Percentiles rank a stretch among this genome's conserved stretches.
These are phyloP conservation scores for Cylindrotheca closterium DNA, from an alignment of 108 stramenopile genomes.

Conservation along the genomic window DNA sequence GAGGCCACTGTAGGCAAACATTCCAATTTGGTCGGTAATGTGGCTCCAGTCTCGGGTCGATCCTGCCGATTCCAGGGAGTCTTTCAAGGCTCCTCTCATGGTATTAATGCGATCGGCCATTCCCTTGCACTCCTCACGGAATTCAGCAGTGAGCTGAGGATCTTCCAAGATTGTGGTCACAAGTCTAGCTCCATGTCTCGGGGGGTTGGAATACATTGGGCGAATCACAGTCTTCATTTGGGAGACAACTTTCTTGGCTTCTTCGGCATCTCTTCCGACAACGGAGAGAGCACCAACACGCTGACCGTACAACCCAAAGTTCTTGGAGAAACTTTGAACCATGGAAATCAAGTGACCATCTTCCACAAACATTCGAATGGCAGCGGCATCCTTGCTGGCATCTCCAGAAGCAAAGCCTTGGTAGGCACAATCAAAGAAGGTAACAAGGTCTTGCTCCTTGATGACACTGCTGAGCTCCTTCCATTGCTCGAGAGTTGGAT, in stretches of 20 bases:
- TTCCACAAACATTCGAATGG: conserved; percentile 95
- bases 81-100: conserved; percentile 83
- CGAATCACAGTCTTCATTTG: conserved; percentile 97
- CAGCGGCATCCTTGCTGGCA: conserved; percentile 90
- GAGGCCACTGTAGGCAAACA: conserved; percentile 99
- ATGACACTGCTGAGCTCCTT: conserved; percentile 80
- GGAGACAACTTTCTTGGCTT: conserved; percentile 89
- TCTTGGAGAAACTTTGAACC: conserved; percentile 98
- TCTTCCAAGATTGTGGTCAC: conserved; percentile 89
- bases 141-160: conserved; percentile 77
- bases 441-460: conserved; percentile 76
- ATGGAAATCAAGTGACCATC: conserved; percentile 94
- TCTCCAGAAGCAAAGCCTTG: conserved; percentile 97
- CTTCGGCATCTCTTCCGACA: conserved; percentile 83
- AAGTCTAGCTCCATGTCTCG: conserved; percentile 94
- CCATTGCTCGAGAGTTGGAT: conserved; percentile 98
- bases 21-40: conserved; percentile 93
- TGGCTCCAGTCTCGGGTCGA: conserved; percentile 91
- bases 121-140: conserved; percentile 89
- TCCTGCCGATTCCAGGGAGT: conserved; percentile 77
- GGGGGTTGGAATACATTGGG: conserved; percentile 99
- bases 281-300: conserved; percentile 93
- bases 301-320: conserved; percentile 99
- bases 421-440: conserved; percentile 96
- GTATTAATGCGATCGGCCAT: conserved; percentile 97